Base-by-base conservation (phyloP, 768 basidiomycete genomes). In the Dentipellis fragilis region DNA sequence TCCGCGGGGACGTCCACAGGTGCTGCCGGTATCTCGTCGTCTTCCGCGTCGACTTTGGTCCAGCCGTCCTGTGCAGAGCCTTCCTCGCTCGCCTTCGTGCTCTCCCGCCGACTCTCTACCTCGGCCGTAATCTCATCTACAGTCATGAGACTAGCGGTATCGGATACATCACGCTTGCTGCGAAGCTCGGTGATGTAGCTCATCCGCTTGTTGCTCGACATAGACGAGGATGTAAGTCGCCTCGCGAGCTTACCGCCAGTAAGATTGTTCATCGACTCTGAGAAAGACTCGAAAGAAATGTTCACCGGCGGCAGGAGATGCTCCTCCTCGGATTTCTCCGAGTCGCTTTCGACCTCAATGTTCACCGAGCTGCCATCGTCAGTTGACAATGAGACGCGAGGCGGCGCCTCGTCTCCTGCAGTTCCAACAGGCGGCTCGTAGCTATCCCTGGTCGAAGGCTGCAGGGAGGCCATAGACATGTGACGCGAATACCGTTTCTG, bases 51-150 rank as follows among this genome's bases (percentile, higher is more conserved):
- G 10, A 75, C 75, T 7, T 77, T 79, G 0, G 87, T 88, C 83
- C 87, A 90, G 37, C 85, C 89, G 47, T 89, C 80, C 21, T 54
- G 47, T 10, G 74, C 58, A 17, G 61, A 62, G 12, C 55, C 75
- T 1, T 72, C 73, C 49, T 75, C 83, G 12, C 74, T 71, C 22
- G 74, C 75, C 58, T 67, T 49, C 4, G 79, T 83, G 6, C 29
- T 29, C 53, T 77, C 80, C 56, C 80, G 72, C 38, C 81, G 74
- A 63, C 83, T 90, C 67, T 88, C 95, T 8, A 99, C 89, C 64
- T 95, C 89, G 10, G 92, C 93, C 0, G 96, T 97, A 64, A 99
- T 96, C 71, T 99, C 93, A 65, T 99, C 95, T 21, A 99, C 90
- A 0, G 95, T 99, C 69, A 97, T 78, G 63, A 97, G 71, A 62